These are phyloP conservation scores for Schwanniomyces yamadae DNA, from an alignment of 805 yeast species.

Conservation along the genomic window DNA sequence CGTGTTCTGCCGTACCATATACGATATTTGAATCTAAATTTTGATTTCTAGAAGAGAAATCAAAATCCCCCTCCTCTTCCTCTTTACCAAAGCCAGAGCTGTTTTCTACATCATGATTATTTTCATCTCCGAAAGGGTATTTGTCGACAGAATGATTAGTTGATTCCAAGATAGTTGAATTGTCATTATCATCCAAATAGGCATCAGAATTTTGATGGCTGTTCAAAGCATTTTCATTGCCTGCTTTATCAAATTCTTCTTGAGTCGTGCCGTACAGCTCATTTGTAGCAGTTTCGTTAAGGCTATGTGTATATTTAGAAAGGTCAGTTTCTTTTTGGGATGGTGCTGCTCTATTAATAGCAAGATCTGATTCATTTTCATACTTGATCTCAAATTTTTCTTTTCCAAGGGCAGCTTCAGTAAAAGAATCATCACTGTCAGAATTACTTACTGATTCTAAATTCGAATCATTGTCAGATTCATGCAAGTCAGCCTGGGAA, in stretches of 20 bases:
- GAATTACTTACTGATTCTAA: constrained; percentile 18
- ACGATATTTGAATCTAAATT: background rate
- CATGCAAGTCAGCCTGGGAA: background rate
- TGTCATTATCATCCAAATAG: background rate
- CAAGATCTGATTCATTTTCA: constrained; percentile 29
- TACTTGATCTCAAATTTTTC: constrained; percentile 24
- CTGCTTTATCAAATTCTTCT: constrained; percentile 3
- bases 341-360: background rate
- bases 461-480: constrained; percentile 9
- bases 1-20: background rate
- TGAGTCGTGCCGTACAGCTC: constrained; percentile 3
- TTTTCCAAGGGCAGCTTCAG: background rate
- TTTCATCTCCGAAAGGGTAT: constrained; percentile 28
- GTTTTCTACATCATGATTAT: constrained; percentile 2
- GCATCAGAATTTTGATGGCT: background rate
- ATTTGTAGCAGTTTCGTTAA: background rate
- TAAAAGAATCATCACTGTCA: constrained; percentile 7
- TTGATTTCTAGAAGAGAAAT: constrained; percentile 16
- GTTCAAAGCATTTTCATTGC: background rate
- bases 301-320: background rate
- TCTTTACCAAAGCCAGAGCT: background rate
- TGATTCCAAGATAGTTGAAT: background rate
- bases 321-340: background rate
- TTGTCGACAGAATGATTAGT: constrained; percentile 3
- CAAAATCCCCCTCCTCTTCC: constrained; percentile 28